Percentiles rank a stretch among this genome's conserved stretches.
Evolutionary conservation across 73 alveolate species (phyloP).

Genomic region (Paramecium pentaurelia): DNA sequence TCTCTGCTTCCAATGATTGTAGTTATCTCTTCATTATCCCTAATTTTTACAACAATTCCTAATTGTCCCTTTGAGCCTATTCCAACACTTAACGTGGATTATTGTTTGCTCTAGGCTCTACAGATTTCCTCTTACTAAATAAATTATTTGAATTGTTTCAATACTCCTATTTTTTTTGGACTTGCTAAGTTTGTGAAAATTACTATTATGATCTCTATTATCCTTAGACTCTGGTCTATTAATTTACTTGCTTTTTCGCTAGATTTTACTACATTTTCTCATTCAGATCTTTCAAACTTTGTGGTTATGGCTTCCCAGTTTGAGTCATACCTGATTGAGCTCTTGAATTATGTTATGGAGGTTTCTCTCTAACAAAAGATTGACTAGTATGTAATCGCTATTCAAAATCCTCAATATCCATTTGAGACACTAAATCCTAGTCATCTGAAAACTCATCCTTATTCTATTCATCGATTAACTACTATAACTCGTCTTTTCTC

Average conservation of each 20-base stretch:
- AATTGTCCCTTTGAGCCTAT: constrained; percentile 1
- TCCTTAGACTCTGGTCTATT: neutral
- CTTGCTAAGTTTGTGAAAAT: neutral
- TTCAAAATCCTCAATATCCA: constrained; percentile 40
- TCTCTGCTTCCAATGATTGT: neutral
- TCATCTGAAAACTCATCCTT: neutral
- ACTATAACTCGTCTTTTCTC: constrained; percentile 32
- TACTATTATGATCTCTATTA: neutral
- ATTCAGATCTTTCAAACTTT: constrained; percentile 4
- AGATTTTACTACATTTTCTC: neutral
- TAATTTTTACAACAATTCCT: neutral
- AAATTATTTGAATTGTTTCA: neutral
- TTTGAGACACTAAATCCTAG: neutral
- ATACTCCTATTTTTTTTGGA: neutral
- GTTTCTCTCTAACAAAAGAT: constrained; percentile 14
- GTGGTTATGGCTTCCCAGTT: neutral
- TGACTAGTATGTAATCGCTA: neutral
- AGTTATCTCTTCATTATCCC: neutral
- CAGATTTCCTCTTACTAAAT: constrained; percentile 22
- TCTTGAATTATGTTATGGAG: neutral
- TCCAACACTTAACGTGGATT: neutral
- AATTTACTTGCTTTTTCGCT: neutral
- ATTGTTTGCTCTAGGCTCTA: neutral
- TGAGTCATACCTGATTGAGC: neutral
- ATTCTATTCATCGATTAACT: constrained; percentile 16